Evolutionary conservation across 129 eudicot species (phyloP), one percentile per base, ranked within the genome.

Genomic region (Arctium lappa): DNA sequence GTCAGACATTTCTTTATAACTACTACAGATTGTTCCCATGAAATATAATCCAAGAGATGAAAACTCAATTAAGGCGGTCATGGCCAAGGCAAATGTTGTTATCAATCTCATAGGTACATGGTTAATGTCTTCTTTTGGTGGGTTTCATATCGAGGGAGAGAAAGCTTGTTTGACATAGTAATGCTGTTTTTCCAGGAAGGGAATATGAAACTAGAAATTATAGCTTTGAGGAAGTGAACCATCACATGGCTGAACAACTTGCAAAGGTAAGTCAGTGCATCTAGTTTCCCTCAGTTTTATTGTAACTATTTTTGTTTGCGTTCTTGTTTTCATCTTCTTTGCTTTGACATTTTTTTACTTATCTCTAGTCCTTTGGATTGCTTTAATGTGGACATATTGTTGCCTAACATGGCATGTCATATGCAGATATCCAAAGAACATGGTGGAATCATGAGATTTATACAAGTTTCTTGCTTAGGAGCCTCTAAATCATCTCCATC

Each of bases 71-170:
- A 95, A 95, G 89, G 99, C 97, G 74, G 98, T 90, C 44, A 93
- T 95, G 99, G 99, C 97, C 63, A 95, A 95, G 86, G 98, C 99
- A 38, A 95, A 95, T 83, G 99, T 95, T 86, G 98, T 95, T 48
- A 95, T 95, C 48, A 95, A 95, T 89, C 99, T 95, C 86, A 93
- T 95, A 68, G 99, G 99, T 95, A 85, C 44, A 16, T 53, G 27
- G 32, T 53, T 50, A 39, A 79, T 79, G 37, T 82, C 66, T 16
- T 76, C 50, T 50, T 40, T 36, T 44, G 4, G 4, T 83, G 39
- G 38, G 62, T 32, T 36, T 37, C 2, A 7, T 31, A 5, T 56
- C 12, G 31, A 33, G 79, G 32, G 62, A 13, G 10, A 50, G 22
- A 18, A 68, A 5, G 13, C 63, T 74, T 80, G 16, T 72, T 65